Evolutionary conservation across 2,329 filamentous ascomycete genomes (phyloP).

Genomic region (Sclerotinia glacialis): DNA sequence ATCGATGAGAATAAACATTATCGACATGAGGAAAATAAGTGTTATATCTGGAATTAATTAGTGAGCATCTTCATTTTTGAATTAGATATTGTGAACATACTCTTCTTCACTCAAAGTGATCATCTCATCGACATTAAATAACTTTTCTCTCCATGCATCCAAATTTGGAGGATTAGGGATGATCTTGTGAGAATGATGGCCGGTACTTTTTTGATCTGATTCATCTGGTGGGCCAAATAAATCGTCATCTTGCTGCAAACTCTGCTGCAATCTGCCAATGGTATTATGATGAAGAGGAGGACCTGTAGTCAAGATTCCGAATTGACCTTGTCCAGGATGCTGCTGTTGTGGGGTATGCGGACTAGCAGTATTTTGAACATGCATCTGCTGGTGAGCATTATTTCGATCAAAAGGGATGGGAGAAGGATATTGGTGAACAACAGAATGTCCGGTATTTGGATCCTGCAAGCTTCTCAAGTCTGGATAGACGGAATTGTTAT

Average conservation of each 20-base stretch:
- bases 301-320: conserved; percentile 46
- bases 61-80: conserved; percentile 23
- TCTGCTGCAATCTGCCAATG: conserved; percentile 38
- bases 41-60: conserved; percentile 55
- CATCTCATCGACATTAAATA: conserved; percentile 73
- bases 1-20: conserved; percentile 81
- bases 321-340: conserved; percentile 44
- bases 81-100: conserved; percentile 45
- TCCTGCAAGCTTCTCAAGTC: conserved; percentile 41
- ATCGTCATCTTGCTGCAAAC: conserved; percentile 40
- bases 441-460: conserved; percentile 36
- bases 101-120: conserved; percentile 72
- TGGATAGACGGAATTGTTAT: conserved; percentile 42
- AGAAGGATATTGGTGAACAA: conserved; percentile 34
- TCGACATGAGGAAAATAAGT: conserved; percentile 82
- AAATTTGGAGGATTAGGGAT: conserved; percentile 66
- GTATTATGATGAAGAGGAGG: conserved; percentile 39
- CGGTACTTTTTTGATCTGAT: conserved; percentile 46
- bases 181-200: conserved; percentile 55
- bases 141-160: conserved; percentile 64
- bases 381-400: conserved; percentile 37
- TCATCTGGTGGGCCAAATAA: conserved; percentile 41
- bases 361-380: conserved; percentile 32
- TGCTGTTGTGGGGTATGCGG: conserved; percentile 38
- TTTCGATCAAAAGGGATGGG: conserved; percentile 41